Evolutionary conservation across 1,284 basidiomycete species (phyloP), one percentile per base, ranked within the genome.

Genomic region (Ustilago crameri): DNA sequence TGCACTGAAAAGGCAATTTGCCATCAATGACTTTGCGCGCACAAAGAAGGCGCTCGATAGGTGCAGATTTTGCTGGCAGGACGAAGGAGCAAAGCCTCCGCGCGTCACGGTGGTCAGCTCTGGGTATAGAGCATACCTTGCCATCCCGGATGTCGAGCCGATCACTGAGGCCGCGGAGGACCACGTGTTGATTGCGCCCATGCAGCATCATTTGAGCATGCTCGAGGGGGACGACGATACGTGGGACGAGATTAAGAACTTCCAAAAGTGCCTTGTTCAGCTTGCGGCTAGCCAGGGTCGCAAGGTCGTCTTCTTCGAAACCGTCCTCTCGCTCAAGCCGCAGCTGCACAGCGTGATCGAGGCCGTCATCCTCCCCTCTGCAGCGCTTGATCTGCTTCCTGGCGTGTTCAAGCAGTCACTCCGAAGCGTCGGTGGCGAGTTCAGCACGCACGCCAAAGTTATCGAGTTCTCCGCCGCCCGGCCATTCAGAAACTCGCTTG

Each of bases 321-420:
- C 95, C 1, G 90, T 97, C 27, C 86, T 93, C 41, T 90, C 87
- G 17, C 87, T 98, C 78, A 92, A 91, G 80, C 87, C 89, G 82
- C 95, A 99, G 82, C 89, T 88, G 61, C 96, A 98, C 83, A 93
- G 93, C 0, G 90, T 87, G 80, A 95, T 99, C 68, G 95, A 98
- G 84, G 85, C 91, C 68, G 89, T 98, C 0, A 93, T 95, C 0
- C 85, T 98, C 4, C 90, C 93, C 2, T 91, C 90, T 87, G 90
- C 89, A 24, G 86, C 91, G 18, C 95, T 91, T 76, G 91, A 93
- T 60, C 86, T 91, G 46, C 87, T 95, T 5, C 95, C 95, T 0
- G 93, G 90, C 0, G 98, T 95, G 83, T 98, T 98, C 87, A 91
- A 91, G 85, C 93, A 97, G 89, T 93, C 92, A 1, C 95, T 99